Percentiles rank a stretch among this genome's conserved stretches.
These are phyloP conservation scores for Lasiodiplodia theobromae DNA, from an alignment of 2,329 filamentous ascomycete species.

Conservation along the genomic window DNA sequence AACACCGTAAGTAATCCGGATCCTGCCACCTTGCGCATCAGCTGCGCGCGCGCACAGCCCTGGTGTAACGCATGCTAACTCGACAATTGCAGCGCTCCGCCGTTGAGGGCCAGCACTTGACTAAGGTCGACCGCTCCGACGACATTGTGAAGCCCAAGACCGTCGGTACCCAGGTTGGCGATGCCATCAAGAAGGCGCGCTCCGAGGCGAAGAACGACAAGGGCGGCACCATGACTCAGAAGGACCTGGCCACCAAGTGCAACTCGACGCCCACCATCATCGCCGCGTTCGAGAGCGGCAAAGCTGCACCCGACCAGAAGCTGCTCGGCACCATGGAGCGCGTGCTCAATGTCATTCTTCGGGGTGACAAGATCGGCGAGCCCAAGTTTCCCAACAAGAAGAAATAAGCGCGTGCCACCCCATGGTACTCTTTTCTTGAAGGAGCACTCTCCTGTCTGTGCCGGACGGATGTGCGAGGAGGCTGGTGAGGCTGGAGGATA, in stretches of 20 bases:
- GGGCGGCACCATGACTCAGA: conserved; percentile 81
- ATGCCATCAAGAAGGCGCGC: conserved; percentile 81
- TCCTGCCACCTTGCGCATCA: conserved; percentile 19
- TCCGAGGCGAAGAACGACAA: conserved; percentile 82
- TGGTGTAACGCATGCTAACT: conserved; percentile 49
- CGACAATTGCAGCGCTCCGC: conserved; percentile 46
- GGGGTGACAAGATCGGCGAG: conserved; percentile 83
- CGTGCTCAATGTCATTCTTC: conserved; percentile 85
- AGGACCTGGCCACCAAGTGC: conserved; percentile 83
- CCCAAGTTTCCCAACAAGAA: conserved; percentile 82
- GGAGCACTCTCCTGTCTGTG: neutral
- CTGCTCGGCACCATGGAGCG: conserved; percentile 79
- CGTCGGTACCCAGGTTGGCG: conserved; percentile 76
- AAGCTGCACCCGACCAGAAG: conserved; percentile 82
- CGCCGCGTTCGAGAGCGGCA: conserved; percentile 84
- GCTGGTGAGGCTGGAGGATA: conserved; percentile 1
- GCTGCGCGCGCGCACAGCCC: neutral
- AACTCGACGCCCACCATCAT: conserved; percentile 84
- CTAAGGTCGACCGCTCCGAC: conserved; percentile 96
- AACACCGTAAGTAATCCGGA: conserved; percentile 73
- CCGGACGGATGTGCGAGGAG: conserved; percentile 5
- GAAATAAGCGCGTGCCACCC: conserved; percentile 35
- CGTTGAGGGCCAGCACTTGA: conserved; percentile 89
- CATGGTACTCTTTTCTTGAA: neutral
- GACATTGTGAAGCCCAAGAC: conserved; percentile 98